Evolutionary conservation across 352 stramenopile species (phyloP), one percentile per base, ranked within the genome.

Genomic region (Globisporangium nunn): DNA sequence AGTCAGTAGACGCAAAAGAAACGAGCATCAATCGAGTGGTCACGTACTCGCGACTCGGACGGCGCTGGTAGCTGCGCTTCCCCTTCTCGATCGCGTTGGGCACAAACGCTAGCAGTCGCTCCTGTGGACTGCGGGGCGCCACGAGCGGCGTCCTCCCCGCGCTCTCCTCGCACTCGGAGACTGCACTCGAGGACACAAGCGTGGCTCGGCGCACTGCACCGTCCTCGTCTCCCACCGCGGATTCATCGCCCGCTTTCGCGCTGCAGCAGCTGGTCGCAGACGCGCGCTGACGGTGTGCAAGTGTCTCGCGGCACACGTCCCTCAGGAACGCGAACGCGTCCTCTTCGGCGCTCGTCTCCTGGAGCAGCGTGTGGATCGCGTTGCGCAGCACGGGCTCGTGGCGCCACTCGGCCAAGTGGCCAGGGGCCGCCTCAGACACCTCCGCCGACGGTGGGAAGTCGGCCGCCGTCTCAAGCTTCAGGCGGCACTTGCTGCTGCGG

Each of bases 241-340:
- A 3, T 12, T 12, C 35, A 4, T 47, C 15, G 15, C 14, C n/a
- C 0, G 43, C 8, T 8, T 29, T 47, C 43, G n/a, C 12, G 6
- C 6, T 6, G 14, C 18, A 11, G 51, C 43, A 11, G 37, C 44
- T 31, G 28, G 23, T 29, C 23, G 17, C 12, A 48, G 50, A 31
- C 40, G 17, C 37, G 30, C 55, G 60, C 6, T 61, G 56, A 30
- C 52, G 64, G 0, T 37, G 52, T 0, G 37, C 15, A 1, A 89
- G 54, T 12, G 80, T 88, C 46, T 81, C 64, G 8, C 67, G 64
- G 49, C 82, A 92, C n/a, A 90, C 63, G 40, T 92, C 78, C 28
- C 78, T 78, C n/a, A 91, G 56, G 45, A 72, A 72, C 52, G 61
- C 59, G 29, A 81, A 67, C 41, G 75, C 68, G 2, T 81, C 67